Percentiles rank a stretch among this genome's conserved stretches.
phyloP scores from a whole-genome alignment of 1,284 basidiomycete species.

The Cutaneotrichosporon sp. region DNA sequence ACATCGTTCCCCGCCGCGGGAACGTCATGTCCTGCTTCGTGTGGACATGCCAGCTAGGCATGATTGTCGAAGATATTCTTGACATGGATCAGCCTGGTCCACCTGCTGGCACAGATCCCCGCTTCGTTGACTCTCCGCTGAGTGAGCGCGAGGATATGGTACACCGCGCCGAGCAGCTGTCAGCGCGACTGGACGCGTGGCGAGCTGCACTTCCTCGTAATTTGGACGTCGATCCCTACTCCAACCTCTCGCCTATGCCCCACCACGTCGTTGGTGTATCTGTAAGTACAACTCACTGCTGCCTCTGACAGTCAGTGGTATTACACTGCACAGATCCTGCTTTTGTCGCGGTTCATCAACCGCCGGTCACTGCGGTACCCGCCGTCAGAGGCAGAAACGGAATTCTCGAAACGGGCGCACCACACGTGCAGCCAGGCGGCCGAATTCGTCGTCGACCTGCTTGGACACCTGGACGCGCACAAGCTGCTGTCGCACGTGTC shows the following conservation, averaged over 20 bases:
- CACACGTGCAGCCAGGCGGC: conserved; percentile 37
- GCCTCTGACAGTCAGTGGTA: conserved; percentile 24
- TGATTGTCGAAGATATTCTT: conserved; percentile 42
- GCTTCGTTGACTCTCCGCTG: not conserved
- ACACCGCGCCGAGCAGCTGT: conserved; percentile 17
- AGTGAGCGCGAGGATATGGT: not conserved
- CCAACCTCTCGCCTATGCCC: conserved; percentile 28
- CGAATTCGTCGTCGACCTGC: conserved; percentile 30
- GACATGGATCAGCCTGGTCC: conserved; percentile 33
- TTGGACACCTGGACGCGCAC: conserved; percentile 31
- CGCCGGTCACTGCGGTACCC: conserved; percentile 4
- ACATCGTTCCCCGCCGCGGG: conserved; percentile 26
- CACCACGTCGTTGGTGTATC: conserved; percentile 36
- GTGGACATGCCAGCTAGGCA: conserved; percentile 39
- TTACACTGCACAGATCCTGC: conserved; percentile 33
- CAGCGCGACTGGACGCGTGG: conserved; percentile 29
- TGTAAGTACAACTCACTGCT: too few species aligned
- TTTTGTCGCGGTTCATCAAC: conserved; percentile 37
- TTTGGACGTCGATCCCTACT: conserved; percentile 22
- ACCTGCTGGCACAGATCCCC: conserved; percentile 2
- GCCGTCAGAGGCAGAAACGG: conserved; percentile 1
- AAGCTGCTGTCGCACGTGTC: conserved; percentile 30
- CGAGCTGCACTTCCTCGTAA: conserved; percentile 19
- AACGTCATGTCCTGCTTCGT: conserved; percentile 39
- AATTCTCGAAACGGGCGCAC: conserved; percentile 15